Conservation (phyloP, 371 early-diverging fungal species). For the Mortierella sp. region DNA sequence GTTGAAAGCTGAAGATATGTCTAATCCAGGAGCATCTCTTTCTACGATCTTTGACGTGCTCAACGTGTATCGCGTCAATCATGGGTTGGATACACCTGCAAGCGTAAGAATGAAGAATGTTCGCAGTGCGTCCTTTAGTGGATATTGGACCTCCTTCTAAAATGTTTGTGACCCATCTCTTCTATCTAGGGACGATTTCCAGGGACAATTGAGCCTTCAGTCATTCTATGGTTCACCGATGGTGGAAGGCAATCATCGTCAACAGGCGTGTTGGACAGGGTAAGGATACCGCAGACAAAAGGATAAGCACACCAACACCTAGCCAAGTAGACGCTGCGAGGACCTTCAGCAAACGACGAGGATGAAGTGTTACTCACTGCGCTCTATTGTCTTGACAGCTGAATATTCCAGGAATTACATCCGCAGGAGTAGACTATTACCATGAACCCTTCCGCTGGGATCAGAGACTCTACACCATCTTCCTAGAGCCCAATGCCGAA, state of each 20-base stretch:
- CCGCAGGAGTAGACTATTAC: slow-evolving; percentile 68
- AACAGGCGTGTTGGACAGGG: slow-evolving; percentile 55
- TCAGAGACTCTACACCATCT: slow-evolving; percentile 70
- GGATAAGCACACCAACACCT: too few species aligned
- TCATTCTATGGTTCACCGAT: slow-evolving; percentile 82
- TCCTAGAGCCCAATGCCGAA: slow-evolving; percentile 61
- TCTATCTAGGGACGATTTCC: slow-evolving; percentile 67
- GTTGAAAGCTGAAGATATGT: slow-evolving; percentile 67
- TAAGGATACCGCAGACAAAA: slow-evolving; percentile 13
- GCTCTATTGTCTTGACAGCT: slow-evolving; percentile 33
- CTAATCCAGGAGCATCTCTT: slow-evolving; percentile 67
- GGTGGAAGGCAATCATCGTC: slow-evolving; percentile 61
- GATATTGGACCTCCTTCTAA: not conserved
- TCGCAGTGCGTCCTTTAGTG: not conserved
- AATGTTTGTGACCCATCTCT: not conserved
- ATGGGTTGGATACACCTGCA: slow-evolving; percentile 63
- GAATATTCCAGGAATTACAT: slow-evolving; percentile 65
- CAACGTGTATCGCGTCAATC: slow-evolving; percentile 62
- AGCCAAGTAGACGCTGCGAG: too few species aligned
- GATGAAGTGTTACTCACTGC: too few species aligned
- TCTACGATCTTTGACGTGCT: slow-evolving; percentile 71
- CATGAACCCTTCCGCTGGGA: slow-evolving; percentile 84
- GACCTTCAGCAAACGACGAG: too few species aligned
- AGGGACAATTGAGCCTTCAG: slow-evolving; percentile 63
- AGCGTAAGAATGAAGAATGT: slow-evolving; percentile 12